These are phyloP conservation scores for Eucalyptus tenuipes DNA, from an alignment of 345 rosid genomes.

Conservation along the genomic window DNA sequence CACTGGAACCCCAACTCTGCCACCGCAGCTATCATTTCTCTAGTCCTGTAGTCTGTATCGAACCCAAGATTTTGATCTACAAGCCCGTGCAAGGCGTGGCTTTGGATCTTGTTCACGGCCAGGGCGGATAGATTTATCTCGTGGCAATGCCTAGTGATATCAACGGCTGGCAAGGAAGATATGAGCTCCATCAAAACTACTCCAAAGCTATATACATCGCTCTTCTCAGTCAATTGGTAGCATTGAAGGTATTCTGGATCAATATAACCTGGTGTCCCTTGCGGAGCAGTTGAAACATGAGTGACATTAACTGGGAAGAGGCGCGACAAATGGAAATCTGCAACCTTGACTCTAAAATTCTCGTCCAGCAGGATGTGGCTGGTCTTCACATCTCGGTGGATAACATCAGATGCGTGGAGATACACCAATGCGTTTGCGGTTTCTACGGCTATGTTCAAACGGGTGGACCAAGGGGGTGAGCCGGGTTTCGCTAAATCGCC, in stretches of 20 bases:
- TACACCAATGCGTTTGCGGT: conserved; percentile 67
- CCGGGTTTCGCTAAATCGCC: conserved; percentile 60
- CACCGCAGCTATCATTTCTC: conserved; percentile 41
- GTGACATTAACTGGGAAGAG: conserved; percentile 54
- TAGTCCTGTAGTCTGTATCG: conserved; percentile 30
- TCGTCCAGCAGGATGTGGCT: conserved; percentile 72
- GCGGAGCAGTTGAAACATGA: conserved; percentile 86
- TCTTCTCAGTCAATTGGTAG: conserved; percentile 74
- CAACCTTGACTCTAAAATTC: conserved; percentile 70
- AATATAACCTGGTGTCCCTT: conserved; percentile 95
- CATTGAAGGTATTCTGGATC: conserved; percentile 89
- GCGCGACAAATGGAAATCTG: conserved; percentile 81
- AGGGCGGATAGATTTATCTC: conserved; percentile 71
- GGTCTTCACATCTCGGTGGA: conserved; percentile 91
- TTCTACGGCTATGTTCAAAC: conserved; percentile 71
- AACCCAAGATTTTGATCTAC: conserved; percentile 66
- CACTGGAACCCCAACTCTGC: conserved; percentile 85
- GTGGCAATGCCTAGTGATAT: conserved; percentile 64
- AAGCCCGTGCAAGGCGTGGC: conserved; percentile 46
- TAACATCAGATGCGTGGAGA: conserved; percentile 62
- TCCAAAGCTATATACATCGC: conserved; percentile 76
- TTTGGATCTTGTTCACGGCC: conserved; percentile 71
- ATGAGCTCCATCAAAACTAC: conserved; percentile 55
- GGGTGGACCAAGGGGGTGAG: conserved; percentile 42
- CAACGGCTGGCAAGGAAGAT: conserved; percentile 84